Evolutionary conservation across 148 eudicot species (phyloP), one percentile per base, ranked within the genome.

Genomic region (Rhododendron kiyosumense): DNA sequence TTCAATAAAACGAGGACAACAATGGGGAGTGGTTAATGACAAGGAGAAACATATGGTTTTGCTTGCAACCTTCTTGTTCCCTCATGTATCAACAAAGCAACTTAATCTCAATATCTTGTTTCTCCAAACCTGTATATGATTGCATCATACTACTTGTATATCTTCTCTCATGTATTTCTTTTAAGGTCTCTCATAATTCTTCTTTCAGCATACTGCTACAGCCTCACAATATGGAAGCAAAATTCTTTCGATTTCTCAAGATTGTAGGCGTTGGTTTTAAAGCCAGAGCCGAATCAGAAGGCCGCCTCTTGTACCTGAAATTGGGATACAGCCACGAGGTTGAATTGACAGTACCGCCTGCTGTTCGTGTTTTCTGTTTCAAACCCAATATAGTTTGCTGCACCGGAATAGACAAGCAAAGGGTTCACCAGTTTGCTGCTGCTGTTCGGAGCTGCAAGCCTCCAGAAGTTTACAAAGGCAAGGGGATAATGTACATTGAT

Each of bases 241-340:
- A 92, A 77, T 94, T 88, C 89, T 94, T 94, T 76, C 93, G 93
- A 4, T 89, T 93, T 78, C 89, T 94, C 12, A 94, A 93, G 89
- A 89, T 94, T 34, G 93, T 94, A 43, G 97, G 97, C 59, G 95
- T 90, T 30, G 95, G 97, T 86, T 93, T 91, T 81, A 94, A 94
- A 87, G 97, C 95, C 10, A 88, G 95, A 90, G 95, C 94, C 4
- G 95, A 93, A 88, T 71, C 90, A 41, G 93, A 90, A 71, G 97
- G 97, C 8, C 95, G 95, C 26, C 91, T 92, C 76, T 83, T 94
- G 85, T 90, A 41, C 88, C 90, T 93, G 6, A 93, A 92, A 84
- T 80, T 94, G 34, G 97, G 97, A 49, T 92, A 93, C 89, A 93
- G 95, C 89, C 94, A 94, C 34, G 97, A 94, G 76, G 95, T 94